Evolutionary conservation across 2,329 filamentous ascomycete genomes (phyloP).

Genomic region (Ophiosphaerella narmari): DNA sequence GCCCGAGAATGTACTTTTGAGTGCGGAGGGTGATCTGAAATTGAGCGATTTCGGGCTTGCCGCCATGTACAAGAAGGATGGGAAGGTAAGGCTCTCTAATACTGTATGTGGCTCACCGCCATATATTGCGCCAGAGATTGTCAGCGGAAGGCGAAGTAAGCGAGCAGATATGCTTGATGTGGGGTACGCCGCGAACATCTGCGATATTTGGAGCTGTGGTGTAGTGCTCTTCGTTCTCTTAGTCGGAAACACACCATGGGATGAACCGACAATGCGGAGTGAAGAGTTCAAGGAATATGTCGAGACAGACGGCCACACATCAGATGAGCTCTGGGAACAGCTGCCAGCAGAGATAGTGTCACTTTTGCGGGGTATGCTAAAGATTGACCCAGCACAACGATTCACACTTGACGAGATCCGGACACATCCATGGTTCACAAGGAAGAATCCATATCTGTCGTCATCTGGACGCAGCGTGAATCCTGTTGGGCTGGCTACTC

Average conservation of each 20-base stretch:
- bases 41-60: slow-evolving; percentile 97
- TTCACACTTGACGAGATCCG: slow-evolving; percentile 88
- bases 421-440: slow-evolving; percentile 92
- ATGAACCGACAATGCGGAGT: slow-evolving; percentile 82
- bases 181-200: slow-evolving; percentile 77
- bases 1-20: slow-evolving; percentile 93
- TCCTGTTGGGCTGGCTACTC: slow-evolving; percentile 83
- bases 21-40: slow-evolving; percentile 83
- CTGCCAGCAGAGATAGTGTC: slow-evolving; percentile 77
- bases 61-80: slow-evolving; percentile 89
- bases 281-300: slow-evolving; percentile 93
- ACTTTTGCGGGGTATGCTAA: slow-evolving; percentile 91
- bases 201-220: slow-evolving; percentile 96
- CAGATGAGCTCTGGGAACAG: slow-evolving; percentile 82
- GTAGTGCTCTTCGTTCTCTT: slow-evolving; percentile 96
- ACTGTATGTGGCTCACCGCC: slow-evolving; percentile 95
- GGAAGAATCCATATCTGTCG: slow-evolving; percentile 76
- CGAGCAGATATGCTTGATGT: slow-evolving; percentile 55
- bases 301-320: slow-evolving; percentile 76
- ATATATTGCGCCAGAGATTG: slow-evolving; percentile 94
- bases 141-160: slow-evolving; percentile 55
- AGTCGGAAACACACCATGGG: slow-evolving; percentile 97
- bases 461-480: slow-evolving; percentile 76
- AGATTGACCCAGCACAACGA: slow-evolving; percentile 71
- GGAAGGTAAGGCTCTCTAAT: slow-evolving; percentile 76